Evolutionary conservation across 2,329 filamentous ascomycete species (phyloP), one percentile per base, ranked within the genome.

Genomic region (Boeremia exigua): DNA sequence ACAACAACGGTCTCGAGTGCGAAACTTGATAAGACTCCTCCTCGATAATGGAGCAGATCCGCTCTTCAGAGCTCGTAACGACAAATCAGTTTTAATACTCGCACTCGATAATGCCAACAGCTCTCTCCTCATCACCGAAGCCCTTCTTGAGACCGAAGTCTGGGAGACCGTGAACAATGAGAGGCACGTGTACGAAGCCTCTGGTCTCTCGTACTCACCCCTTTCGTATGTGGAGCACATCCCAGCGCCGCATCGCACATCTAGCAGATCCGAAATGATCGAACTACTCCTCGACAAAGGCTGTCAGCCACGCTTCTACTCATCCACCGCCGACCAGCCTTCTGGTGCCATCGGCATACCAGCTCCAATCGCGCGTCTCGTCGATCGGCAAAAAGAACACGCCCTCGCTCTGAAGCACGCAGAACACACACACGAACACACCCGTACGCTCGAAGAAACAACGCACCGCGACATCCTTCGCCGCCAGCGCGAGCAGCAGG

Each of bases 81-180:
- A 83, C 11, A 88, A 86, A 62, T 85, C 86, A 0, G 72, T 84
- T 7, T 74, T 89, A 9, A 75, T 86, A 11, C 80, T 88, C 2
- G 86, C 86, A 4, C 79, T 89, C 23, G 83, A 74, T 42, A 74
- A 88, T 51, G 81, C 84, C 0, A 62, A 74, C 7, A 82, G 86
- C 37, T 79, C 86, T 0, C 56, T 87, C 2, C 74, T 79, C 0
- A 84, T 85, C 6, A 84, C 84, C 0, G 81, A 81, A 37, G 80
- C 83, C 0, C 79, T 89, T 1, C 77, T 90, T 7, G 86, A 86
- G 63, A 84, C 83, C 0, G 85, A 83, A 38, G 81, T 88, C 75
- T 89, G 86, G 86, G 86, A 86, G 66, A 76, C 83, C 29, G 75
- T 89, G 64, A 89, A 89, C 73, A 81, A 84, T 57, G 76, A 82